phyloP scores from a whole-genome alignment of 495 filamentous ascomycete genomes.

The Usnea hakonensis region DNA sequence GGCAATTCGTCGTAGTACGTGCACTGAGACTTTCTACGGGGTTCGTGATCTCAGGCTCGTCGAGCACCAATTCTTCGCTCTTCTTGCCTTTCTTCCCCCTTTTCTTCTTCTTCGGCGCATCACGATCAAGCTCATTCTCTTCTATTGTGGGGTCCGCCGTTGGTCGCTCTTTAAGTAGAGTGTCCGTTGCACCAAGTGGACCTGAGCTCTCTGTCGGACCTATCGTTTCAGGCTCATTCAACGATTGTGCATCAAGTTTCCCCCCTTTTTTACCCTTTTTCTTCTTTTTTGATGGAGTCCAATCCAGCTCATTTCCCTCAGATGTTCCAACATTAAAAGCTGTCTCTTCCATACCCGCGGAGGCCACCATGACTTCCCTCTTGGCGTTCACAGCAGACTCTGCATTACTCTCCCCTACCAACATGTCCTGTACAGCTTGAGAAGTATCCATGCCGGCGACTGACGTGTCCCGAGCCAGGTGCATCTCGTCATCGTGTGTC shows the following conservation, averaged over 20 bases:
- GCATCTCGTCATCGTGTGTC: background rate
- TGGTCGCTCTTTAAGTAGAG: background rate
- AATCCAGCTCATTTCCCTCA: background rate
- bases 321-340: background rate
- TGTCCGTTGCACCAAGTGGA: background rate
- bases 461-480: background rate
- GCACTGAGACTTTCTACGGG: background rate
- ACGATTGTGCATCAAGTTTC: slow-evolving; percentile 33
- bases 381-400: slow-evolving; percentile 2
- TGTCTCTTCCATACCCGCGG: background rate
- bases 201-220: background rate
- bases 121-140: slow-evolving; percentile 3
- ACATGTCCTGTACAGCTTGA: background rate
- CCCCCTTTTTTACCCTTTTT: slow-evolving; percentile 35
- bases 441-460: background rate
- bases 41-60: slow-evolving; percentile 15
- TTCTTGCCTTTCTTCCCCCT: slow-evolving; percentile 37
- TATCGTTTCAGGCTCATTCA: slow-evolving; percentile 19
- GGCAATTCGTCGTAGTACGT: background rate
- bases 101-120: slow-evolving; percentile 24
- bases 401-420: background rate
- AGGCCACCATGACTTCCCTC: slow-evolving; percentile 3
- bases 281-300: slow-evolving; percentile 20
- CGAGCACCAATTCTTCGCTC: slow-evolving; percentile 30
- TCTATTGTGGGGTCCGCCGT: background rate